Base-by-base conservation (phyloP, 1,284 basidiomycete species). In the Agaricales sp. region DNA sequence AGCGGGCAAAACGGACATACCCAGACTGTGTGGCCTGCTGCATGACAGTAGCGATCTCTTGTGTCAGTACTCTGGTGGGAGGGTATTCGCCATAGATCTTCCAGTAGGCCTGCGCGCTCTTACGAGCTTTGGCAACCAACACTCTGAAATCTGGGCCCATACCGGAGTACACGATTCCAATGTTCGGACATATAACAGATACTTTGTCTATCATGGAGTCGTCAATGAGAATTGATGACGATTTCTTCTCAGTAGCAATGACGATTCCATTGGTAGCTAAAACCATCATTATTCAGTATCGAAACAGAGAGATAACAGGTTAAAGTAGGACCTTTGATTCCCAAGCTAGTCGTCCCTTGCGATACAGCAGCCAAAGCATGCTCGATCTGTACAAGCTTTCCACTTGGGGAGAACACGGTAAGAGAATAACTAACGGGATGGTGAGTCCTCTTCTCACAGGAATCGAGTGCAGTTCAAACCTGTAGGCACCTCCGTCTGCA, bases 81-180 rank as follows among this genome's bases (percentile, higher is more conserved):
- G 96, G 96, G 67, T 99, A 99, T 69, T 99, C 96, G 49, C 92
- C 93, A 63, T 98, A 95, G 51, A 97, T 87, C 74, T 98, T 99
- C 95, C 94, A 99, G 68, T 99, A 99, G 18, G 92, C 84, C 67
- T 99, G 96, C 8, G 96, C 96, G 59, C 90, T 92, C 75, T 99
- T 99, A 51, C 96, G 81, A 20, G 96, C 96, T 62, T 89, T 91
- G 45, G 90, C 78, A 46, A 99, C 87, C 49, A 99, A 77, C 16
- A 99, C 80, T 44, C 96, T 82, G 68, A 96, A 99, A 68, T 99
- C 96, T 48, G 96, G 96, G 0, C 96, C 94, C 96, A 99, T 99
- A 25, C 96, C 96, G 38, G 92, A 94, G 71, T 99, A 99, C 46
- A 99, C 96, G 59, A 99, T 92, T 48, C 96, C 96, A 58, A 99